Evolutionary conservation across 2,329 filamentous ascomycete species (phyloP).

Genomic region (Paramyrothecium roridum): DNA sequence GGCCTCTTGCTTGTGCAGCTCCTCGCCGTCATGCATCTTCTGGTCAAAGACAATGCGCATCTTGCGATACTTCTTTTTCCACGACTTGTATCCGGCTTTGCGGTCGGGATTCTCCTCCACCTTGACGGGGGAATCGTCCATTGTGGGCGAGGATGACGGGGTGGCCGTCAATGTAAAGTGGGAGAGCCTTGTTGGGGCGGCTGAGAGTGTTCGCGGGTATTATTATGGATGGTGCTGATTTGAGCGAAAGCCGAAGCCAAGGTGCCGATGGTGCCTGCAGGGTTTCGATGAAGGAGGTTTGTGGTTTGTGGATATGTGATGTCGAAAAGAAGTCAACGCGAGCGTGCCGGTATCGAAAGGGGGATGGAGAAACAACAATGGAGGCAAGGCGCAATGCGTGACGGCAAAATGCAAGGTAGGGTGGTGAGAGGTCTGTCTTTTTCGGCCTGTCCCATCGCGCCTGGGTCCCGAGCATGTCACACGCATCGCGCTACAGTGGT

Average conservation of each 20-base stretch:
- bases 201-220: no score
- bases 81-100: conserved; percentile 60
- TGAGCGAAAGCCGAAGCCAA: no score
- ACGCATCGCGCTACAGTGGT: background rate
- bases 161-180: background rate
- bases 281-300: no score
- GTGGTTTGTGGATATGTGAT: no score
- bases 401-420: background rate
- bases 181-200: no score
- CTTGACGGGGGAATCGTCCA: conserved; percentile 35
- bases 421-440: background rate
- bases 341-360: background rate
- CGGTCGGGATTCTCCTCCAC: conserved; percentile 41
- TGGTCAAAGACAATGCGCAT: conserved; percentile 78
- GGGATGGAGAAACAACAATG: background rate
- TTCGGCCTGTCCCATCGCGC: background rate
- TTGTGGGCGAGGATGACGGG: conserved; percentile 8
- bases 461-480: background rate
- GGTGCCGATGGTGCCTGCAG: no score
- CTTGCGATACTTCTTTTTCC: conserved; percentile 94
- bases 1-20: conserved; percentile 77
- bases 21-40: conserved; percentile 76
- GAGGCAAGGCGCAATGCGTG: background rate
- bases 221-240: no score
- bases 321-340: no score